Base-by-base conservation (phyloP, 805 yeast species). In the Nakazawaea ernobii region DNA sequence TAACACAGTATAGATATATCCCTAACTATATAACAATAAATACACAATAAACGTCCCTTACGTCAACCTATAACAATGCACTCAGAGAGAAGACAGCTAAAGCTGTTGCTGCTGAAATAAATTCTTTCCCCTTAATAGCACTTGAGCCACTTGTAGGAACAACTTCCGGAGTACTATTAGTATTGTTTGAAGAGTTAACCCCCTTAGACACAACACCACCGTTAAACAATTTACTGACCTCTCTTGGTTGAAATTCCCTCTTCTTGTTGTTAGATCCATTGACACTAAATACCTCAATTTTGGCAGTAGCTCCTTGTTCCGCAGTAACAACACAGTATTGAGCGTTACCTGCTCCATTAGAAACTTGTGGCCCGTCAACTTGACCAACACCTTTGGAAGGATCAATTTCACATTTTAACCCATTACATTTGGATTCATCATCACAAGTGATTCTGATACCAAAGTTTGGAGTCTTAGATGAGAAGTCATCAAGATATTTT, bases 321-420 rank as follows among this genome's bases (percentile, higher is more conserved):
- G 88, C 95, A 39, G 95, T 87, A 43, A 87, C 84, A 45, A 88
- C 85, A 74, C 96, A 89, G 77, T 77, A 88, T n/a, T 76, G 73
- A 36, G 84, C 95, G 54, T 82, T 87, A 43, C 82, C 83, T 46
- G 81, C 79, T 51, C 81, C 80, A 41, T 64, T 58, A 29, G 74
- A 55, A 33, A 71, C 62, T 4, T 67, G 57, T 3, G 68, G 57
- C 24, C 80, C 72, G 15, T 58, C 53, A 32, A 80, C 75, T 45
- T 71, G 71, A 68, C 87, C 85, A 54, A 82, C 72, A 35, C 79
- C 84, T 43, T 68, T 69, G 33, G 78, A 69, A 43, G 96, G 96
- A 59, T 89, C 86, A 59, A 89, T 87, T 54, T 79, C 84, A 67
- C 96, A 89, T n/a, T 82, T 73, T 46, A 78, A 68, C n/a, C 95